phyloP scores from a whole-genome alignment of 2,329 filamentous ascomycete genomes.

The Diaporthe ilicicola region DNA sequence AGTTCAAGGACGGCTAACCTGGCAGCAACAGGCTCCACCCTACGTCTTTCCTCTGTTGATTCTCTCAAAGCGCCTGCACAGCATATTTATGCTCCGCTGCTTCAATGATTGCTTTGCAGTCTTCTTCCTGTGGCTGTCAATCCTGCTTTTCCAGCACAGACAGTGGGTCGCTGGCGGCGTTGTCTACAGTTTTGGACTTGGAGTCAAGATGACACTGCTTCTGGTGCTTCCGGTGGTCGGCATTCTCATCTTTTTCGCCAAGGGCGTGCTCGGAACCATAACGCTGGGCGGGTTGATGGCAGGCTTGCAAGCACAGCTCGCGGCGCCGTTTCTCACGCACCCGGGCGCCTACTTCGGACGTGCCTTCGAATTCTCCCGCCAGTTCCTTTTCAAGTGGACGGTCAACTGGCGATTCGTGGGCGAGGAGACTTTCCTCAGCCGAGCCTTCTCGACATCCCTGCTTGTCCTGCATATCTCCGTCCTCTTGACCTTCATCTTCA shows the following conservation, averaged over 20 bases:
- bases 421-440: conserved; percentile 79
- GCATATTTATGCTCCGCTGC: conserved; percentile 88
- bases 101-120: conserved; percentile 97
- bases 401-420: conserved; percentile 98
- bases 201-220: conserved; percentile 94
- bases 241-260: conserved; percentile 76
- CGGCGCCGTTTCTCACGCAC: conserved; percentile 75
- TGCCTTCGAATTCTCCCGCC: conserved; percentile 89
- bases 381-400: conserved; percentile 97
- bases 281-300: conserved; percentile 25
- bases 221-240: conserved; percentile 84
- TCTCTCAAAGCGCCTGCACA: conserved; percentile 91
- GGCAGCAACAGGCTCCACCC: conserved; percentile 70
- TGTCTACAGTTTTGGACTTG: conserved; percentile 80
- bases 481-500: conserved; percentile 71
- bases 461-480: conserved; percentile 71
- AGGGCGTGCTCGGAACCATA: conserved; percentile 79
- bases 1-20: background rate
- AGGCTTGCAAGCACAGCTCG: conserved; percentile 68
- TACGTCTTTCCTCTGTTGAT: conserved; percentile 88
- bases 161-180: conserved; percentile 78
- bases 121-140: conserved; percentile 83
- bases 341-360: conserved; percentile 76
- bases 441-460: conserved; percentile 72
- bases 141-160: conserved; percentile 78